These are phyloP conservation scores for Drosera spatulata DNA, from an alignment of 179 eudicot genomes.

Conservation along the genomic window DNA sequence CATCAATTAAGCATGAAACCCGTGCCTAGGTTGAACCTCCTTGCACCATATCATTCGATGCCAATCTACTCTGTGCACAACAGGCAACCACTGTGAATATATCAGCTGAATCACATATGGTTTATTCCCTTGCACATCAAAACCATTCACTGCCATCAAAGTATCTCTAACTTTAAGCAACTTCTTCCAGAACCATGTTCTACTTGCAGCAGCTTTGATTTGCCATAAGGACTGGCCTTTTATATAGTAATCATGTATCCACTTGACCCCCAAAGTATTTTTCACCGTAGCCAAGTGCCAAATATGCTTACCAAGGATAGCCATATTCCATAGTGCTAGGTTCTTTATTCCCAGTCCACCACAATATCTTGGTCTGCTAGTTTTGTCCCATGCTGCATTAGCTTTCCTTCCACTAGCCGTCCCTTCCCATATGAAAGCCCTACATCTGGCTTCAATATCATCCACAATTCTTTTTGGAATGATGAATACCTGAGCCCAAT, in stretches of 20 bases:
- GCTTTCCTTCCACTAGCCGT: neutral
- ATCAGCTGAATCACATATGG: too few relatives aligned
- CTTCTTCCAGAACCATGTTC: neutral
- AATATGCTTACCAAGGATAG: too few relatives aligned
- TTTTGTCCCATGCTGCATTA: neutral
- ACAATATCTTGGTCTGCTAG: neutral
- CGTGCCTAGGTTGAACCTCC: too few relatives aligned
- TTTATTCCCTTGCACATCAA: too few relatives aligned
- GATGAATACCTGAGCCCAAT: neutral
- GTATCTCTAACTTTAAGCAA: neutral
- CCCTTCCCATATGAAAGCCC: neutral
- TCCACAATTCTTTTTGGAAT: neutral
- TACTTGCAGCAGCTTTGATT: neutral
- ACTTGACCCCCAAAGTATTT: neutral
- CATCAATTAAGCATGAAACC: too few relatives aligned
- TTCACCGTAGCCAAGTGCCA: neutral
- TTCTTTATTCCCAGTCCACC: neutral
- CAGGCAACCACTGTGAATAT: too few relatives aligned
- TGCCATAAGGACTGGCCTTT: neutral
- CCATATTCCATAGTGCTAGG: neutral
- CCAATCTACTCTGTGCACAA: too few relatives aligned
- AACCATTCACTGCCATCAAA: too few relatives aligned
- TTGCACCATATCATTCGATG: too few relatives aligned
- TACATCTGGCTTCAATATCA: neutral
- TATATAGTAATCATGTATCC: neutral